Conservation (phyloP, 106 monocot genomes). For the Dendrobium catenatum region DNA sequence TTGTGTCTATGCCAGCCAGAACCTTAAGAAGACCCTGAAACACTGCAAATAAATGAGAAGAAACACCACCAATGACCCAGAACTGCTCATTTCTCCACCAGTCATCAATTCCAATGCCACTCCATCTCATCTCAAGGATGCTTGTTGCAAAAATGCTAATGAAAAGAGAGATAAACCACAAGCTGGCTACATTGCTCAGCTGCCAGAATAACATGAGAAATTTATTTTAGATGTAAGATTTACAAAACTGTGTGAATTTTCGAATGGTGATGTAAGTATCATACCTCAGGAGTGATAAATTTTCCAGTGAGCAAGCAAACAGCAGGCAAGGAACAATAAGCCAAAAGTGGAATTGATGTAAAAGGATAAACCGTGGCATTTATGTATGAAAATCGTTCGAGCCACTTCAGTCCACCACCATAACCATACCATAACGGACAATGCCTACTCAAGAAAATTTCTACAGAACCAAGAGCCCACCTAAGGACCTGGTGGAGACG, state of each 20-base stretch:
- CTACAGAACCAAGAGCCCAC: conserved; percentile 57
- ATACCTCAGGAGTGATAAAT: conserved; percentile 13
- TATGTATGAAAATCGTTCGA: conserved; percentile 61
- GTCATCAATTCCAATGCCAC: conserved; percentile 43
- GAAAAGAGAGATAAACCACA: conserved; percentile 56
- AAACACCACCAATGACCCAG: conserved; percentile 65
- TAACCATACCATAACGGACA: conserved; percentile 49
- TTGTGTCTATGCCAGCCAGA: conserved; percentile 72
- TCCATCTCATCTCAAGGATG: conserved; percentile 56
- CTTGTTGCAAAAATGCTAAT: conserved; percentile 43
- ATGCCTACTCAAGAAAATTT: conserved; percentile 36
- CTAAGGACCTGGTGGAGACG: conserved; percentile 50
- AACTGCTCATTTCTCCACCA: conserved; percentile 67
- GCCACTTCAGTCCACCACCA: conserved; percentile 50
- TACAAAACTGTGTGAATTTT: not conserved
- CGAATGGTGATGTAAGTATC: conserved; percentile 2
- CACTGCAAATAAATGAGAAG: conserved; percentile 38
- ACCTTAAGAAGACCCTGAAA: conserved; percentile 47
- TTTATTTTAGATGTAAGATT: not conserved
- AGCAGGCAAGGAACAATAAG: conserved; percentile 57
- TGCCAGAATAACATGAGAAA: conserved; percentile 7
- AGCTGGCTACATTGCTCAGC: conserved; percentile 42
- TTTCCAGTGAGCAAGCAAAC: conserved; percentile 50
- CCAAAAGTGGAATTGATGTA: conserved; percentile 23
- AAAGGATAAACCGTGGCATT: conserved; percentile 40